Conservation (phyloP, 768 basidiomycete species). For the Cubamyces sp. region DNA sequence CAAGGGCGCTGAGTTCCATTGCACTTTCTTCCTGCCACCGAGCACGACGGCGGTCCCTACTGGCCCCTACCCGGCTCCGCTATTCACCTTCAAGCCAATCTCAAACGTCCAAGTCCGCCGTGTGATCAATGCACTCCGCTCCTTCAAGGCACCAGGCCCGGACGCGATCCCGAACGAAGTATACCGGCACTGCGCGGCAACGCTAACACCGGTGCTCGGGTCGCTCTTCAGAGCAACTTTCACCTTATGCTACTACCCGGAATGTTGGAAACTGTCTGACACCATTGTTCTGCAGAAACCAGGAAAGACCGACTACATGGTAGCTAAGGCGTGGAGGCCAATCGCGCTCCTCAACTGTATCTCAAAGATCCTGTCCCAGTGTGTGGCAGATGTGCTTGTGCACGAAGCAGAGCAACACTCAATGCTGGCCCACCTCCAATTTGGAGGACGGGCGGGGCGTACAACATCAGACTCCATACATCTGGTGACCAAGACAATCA, state of each 20-base stretch:
- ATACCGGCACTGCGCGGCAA: slow-evolving; percentile 32
- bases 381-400: slow-evolving; percentile 21
- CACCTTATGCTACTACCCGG: slow-evolving; percentile 25
- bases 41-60: not conserved
- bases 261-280: slow-evolving; percentile 31
- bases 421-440: slow-evolving; percentile 28
- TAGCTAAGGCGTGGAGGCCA: slow-evolving; percentile 41
- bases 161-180: slow-evolving; percentile 40
- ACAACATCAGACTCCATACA: slow-evolving; percentile 33
- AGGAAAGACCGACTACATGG: slow-evolving; percentile 38
- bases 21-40: slow-evolving; percentile 36
- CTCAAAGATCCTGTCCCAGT: slow-evolving; percentile 30
- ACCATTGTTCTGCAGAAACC: slow-evolving; percentile 43
- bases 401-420: slow-evolving; percentile 9
- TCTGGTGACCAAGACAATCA: slow-evolving; percentile 24
- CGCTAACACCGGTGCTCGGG: slow-evolving; percentile 33
- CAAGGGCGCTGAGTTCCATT: slow-evolving; percentile 26
- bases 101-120: slow-evolving; percentile 33
- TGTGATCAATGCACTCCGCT: slow-evolving; percentile 34
- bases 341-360: slow-evolving; percentile 40
- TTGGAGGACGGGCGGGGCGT: slow-evolving; percentile 30
- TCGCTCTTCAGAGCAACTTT: slow-evolving; percentile 37
- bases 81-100: slow-evolving; percentile 27
- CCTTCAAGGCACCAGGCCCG: slow-evolving; percentile 41
- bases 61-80: slow-evolving; percentile 34